A percentile compares a stretch with the other conserved stretches of the same genome.
Conservation (phyloP, 345 rosid genomes). For the Salix dunnii region DNA sequence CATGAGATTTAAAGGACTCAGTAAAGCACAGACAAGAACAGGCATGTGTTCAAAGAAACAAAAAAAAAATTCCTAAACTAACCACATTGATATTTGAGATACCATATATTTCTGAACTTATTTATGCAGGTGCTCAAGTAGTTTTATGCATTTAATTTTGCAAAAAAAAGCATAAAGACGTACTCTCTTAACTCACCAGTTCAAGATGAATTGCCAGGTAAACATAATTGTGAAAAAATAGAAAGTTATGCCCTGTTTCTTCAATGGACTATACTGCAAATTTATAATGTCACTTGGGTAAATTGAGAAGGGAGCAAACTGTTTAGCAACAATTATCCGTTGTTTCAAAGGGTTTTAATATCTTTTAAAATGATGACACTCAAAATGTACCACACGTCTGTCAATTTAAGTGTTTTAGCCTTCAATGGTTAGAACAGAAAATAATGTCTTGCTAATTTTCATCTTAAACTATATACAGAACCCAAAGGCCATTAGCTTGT, state of each 20-base stretch:
- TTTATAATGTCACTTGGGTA: no score
- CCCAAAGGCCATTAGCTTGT: not conserved
- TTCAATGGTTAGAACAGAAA: no score
- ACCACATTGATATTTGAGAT: not conserved
- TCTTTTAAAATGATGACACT: no score
- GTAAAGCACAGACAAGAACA: not conserved
- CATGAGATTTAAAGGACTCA: not conserved
- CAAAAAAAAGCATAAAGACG: not conserved
- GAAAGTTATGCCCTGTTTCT: no score
- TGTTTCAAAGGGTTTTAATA: no score
- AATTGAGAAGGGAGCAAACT: no score
- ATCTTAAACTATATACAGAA: not conserved
- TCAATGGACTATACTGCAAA: no score
- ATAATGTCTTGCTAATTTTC: no score
- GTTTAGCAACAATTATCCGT: no score
- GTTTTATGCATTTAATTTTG: not conserved
- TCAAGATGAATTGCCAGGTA: not conserved
- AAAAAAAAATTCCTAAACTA: not conserved
- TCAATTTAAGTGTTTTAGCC: no score
- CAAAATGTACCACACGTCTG: no score
- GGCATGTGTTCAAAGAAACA: not conserved
- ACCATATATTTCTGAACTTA: not conserved
- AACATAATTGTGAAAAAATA: no score
- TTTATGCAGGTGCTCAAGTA: not conserved
- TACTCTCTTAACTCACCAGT: not conserved